phyloP scores from a whole-genome alignment of 2,329 filamentous ascomycete species.

The Microdochium trichocladiopsis region DNA sequence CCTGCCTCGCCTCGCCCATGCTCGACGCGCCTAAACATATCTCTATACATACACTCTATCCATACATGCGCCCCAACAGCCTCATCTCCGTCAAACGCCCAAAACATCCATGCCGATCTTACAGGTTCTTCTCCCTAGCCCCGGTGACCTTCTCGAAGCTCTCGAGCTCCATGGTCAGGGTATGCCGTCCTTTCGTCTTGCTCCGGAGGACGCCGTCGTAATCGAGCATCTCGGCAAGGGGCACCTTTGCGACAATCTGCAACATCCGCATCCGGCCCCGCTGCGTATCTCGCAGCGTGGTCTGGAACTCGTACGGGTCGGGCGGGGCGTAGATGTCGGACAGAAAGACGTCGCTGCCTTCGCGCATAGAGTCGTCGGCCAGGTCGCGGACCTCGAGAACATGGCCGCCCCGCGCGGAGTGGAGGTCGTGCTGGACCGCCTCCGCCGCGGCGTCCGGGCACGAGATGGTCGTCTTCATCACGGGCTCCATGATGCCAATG shows the following conservation, averaged over 20 bases:
- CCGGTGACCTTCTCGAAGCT: constrained; percentile 50
- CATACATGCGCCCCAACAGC: too few relatives aligned
- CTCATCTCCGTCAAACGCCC: too few relatives aligned
- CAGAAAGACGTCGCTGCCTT: constrained; percentile 51
- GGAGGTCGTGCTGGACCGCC: constrained; percentile 74
- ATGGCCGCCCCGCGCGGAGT: constrained; percentile 66
- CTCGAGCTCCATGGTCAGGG: constrained; percentile 51
- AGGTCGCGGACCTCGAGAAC: constrained; percentile 61
- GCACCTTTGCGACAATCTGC: constrained; percentile 78
- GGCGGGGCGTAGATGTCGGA: constrained; percentile 77
- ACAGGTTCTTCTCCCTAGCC: constrained; percentile 43
- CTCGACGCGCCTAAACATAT: too few relatives aligned
- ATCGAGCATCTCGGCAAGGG: constrained; percentile 92
- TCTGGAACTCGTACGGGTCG: constrained; percentile 66
- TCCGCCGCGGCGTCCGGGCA: constrained; percentile 79
- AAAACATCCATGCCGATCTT: constrained; percentile 1
- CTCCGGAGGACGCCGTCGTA: constrained; percentile 86
- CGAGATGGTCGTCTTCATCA: constrained; percentile 84
- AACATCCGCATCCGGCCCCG: constrained; percentile 41
- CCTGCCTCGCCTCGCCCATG: too few relatives aligned
- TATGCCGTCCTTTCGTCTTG: constrained; percentile 74
- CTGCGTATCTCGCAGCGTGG: constrained; percentile 41
- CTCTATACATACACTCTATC: too few relatives aligned
- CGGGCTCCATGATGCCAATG: constrained; percentile 77
- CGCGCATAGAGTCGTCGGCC: constrained; percentile 67